phyloP scores from a whole-genome alignment of 1,284 basidiomycete genomes.

The Lentinula novae-zelandiae region DNA sequence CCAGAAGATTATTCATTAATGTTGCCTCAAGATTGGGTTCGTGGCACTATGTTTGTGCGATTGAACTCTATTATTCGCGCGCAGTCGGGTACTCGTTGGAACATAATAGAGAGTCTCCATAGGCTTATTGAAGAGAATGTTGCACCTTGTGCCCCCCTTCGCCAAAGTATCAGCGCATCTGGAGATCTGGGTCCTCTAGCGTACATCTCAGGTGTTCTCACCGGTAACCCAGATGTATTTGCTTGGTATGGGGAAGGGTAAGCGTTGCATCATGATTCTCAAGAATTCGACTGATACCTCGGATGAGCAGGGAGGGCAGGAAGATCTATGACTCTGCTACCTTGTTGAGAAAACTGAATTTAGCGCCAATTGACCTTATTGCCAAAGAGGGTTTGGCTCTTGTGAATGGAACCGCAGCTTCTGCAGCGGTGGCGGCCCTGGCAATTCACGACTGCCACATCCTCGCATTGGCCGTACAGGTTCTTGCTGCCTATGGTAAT shows the following conservation, averaged over 20 bases:
- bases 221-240: not conserved
- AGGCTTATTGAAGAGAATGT: constrained; percentile 9
- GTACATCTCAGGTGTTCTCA: constrained; percentile 2
- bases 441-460: constrained; percentile 72
- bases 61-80: constrained; percentile 11
- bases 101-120: constrained; percentile 5
- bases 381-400: constrained; percentile 29
- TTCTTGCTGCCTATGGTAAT: constrained; percentile 56
- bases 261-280: not conserved
- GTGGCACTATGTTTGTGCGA: constrained; percentile 10
- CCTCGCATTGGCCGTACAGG: constrained; percentile 68
- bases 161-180: constrained; percentile 5
- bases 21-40: not conserved
- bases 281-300: not conserved
- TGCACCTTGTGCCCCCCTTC: constrained; percentile 6
- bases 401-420: constrained; percentile 83
- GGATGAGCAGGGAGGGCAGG: not conserved
- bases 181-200: constrained; percentile 6
- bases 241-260: constrained; percentile 6
- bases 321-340: not conserved
- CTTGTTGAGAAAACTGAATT: not conserved
- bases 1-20: not conserved
- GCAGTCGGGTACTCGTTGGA: constrained; percentile 10
- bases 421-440: constrained; percentile 59
- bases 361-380: not conserved